These are phyloP conservation scores for Dentipellis sp. DNA, from an alignment of 768 basidiomycete genomes.

Conservation along the genomic window DNA sequence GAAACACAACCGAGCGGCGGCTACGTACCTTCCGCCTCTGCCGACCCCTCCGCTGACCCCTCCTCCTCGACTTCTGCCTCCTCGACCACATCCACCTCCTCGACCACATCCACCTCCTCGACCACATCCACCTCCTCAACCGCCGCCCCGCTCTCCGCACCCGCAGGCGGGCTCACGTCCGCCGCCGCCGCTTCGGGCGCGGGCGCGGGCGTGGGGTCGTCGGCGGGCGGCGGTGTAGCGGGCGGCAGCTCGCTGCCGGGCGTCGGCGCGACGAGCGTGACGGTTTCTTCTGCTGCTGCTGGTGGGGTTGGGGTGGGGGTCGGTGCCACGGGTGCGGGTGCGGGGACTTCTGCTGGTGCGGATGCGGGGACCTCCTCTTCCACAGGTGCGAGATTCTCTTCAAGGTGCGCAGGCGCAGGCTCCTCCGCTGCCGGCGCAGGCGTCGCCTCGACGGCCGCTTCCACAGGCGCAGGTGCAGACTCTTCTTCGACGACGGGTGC, in stretches of 20 bases:
- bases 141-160: too few relatives aligned
- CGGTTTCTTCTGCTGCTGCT: background rate
- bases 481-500: background rate
- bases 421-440: background rate
- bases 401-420: background rate
- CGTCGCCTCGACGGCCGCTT: background rate
- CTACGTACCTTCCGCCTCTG: too few relatives aligned
- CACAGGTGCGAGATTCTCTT: background rate
- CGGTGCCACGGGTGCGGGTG: background rate
- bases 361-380: background rate
- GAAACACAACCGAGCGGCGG: too few relatives aligned
- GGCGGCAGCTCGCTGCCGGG: too few relatives aligned
- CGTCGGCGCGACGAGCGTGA: too few relatives aligned
- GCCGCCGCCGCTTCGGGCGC: background rate
- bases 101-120: too few relatives aligned
- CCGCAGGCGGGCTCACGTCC: background rate
- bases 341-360: background rate
- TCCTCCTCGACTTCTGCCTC: too few relatives aligned
- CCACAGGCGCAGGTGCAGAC: background rate
- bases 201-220: background rate
- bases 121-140: too few relatives aligned
- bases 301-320: background rate
- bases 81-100: too few relatives aligned
- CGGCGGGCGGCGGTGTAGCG: too few relatives aligned
- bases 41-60: too few relatives aligned